A percentile compares a stretch with the other conserved stretches of the same genome.
Conservation (phyloP, 139 green algal genomes). For the Chlorella sp. region DNA sequence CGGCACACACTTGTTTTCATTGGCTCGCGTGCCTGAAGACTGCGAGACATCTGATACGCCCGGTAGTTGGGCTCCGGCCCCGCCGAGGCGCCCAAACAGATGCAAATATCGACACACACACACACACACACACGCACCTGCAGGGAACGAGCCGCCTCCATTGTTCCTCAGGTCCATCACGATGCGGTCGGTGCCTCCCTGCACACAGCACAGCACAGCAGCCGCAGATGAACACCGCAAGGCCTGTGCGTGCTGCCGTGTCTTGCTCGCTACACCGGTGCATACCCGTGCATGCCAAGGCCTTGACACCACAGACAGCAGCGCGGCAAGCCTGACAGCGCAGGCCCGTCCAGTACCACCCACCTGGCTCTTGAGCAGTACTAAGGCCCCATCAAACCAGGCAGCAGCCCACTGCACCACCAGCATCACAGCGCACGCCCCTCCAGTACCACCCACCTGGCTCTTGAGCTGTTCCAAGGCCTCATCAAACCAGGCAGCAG, state of each 20-base stretch:
- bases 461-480: too few species aligned
- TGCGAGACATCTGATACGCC: too few species aligned
- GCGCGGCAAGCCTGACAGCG: background rate
- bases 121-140: slow-evolving; percentile 43
- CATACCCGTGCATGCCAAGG: background rate
- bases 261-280: background rate
- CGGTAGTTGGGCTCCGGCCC: too few species aligned
- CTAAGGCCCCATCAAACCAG: background rate
- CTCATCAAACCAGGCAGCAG: too few species aligned
- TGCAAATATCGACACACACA: too few species aligned
- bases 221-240: background rate
- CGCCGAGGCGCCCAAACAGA: too few species aligned
- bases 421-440: background rate
- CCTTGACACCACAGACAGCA: background rate
- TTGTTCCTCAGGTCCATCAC: slow-evolving; percentile 96
- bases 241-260: background rate
- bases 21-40: too few species aligned
- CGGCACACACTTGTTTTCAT: too few species aligned
- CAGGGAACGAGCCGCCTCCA: slow-evolving; percentile 87
- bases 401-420: background rate
- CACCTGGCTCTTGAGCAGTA: background rate
- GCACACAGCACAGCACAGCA: slow-evolving; percentile 3
- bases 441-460: background rate
- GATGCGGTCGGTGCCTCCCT: slow-evolving; percentile 34
- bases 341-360: background rate